Evolutionary conservation across 768 basidiomycete genomes (phyloP).

Genomic region (Suillus spraguei): DNA sequence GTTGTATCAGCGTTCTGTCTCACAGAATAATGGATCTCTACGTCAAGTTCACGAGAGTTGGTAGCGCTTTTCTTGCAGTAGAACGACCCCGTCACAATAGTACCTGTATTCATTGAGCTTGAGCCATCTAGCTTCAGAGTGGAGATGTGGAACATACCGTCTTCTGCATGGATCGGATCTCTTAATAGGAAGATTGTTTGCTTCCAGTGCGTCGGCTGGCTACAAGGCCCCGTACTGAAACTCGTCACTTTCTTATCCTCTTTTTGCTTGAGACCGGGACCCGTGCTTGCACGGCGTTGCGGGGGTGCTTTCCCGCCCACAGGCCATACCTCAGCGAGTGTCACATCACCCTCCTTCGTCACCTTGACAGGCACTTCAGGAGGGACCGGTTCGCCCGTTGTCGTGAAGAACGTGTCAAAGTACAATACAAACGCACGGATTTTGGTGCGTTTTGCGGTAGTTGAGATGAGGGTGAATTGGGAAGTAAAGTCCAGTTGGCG

Average conservation of each 20-base stretch:
- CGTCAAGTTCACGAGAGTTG: constrained; percentile 87
- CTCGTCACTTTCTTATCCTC: constrained; percentile 50
- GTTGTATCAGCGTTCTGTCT: constrained; percentile 38
- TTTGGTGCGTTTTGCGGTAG: constrained; percentile 59
- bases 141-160: constrained; percentile 51
- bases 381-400: constrained; percentile 53
- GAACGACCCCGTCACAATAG: constrained; percentile 78
- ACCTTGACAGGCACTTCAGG: constrained; percentile 55
- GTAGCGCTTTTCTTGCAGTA: constrained; percentile 75
- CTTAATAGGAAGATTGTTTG: constrained; percentile 88
- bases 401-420: constrained; percentile 93
- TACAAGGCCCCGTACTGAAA: constrained; percentile 90
- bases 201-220: constrained; percentile 94
- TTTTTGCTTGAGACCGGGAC: constrained; percentile 44
- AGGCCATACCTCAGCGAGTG: constrained; percentile 80
- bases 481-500: constrained; percentile 81
- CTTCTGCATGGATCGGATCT: constrained; percentile 73
- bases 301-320: constrained; percentile 67
- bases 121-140: not conserved
- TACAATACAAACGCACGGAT: constrained; percentile 84
- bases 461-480: constrained; percentile 72
- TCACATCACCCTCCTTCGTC: constrained; percentile 58
- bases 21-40: constrained; percentile 82
- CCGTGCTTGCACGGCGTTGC: constrained; percentile 59
- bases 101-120: constrained; percentile 47